These are phyloP conservation scores for Athelia psychrophila DNA, from an alignment of 1,284 basidiomycete species.

Conservation along the genomic window DNA sequence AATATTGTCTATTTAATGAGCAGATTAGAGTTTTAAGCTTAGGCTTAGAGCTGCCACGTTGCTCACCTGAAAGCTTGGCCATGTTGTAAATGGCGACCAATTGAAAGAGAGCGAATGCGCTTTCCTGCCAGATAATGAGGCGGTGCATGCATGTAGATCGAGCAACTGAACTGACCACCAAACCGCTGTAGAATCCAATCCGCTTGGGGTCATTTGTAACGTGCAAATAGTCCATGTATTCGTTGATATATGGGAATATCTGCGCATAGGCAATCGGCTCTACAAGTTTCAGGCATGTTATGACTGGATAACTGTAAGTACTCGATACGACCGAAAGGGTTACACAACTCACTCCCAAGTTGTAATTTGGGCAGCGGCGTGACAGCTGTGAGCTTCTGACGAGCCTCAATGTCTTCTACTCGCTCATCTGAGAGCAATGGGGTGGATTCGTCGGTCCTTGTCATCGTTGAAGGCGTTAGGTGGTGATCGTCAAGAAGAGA, in stretches of 20 bases:
- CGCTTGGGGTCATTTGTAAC: constrained; percentile 30
- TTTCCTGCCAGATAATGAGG: constrained; percentile 40
- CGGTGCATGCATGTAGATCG: background rate
- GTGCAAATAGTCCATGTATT: constrained; percentile 33
- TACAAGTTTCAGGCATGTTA: background rate
- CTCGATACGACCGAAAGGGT: too few relatives aligned
- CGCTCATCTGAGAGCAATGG: too few relatives aligned
- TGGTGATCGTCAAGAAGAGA: too few relatives aligned
- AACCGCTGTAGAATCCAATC: constrained; percentile 39
- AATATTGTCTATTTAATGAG: constrained; percentile 40
- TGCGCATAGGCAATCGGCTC: constrained; percentile 38
- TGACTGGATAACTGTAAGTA: too few relatives aligned
- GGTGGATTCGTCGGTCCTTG: too few relatives aligned
- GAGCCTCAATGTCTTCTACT: too few relatives aligned
- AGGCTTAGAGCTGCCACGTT: constrained; percentile 18
- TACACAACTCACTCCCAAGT: too few relatives aligned
- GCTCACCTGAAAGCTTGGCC: constrained; percentile 51
- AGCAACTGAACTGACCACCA: constrained; percentile 27
- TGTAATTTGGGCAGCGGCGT: too few relatives aligned
- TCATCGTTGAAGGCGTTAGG: too few relatives aligned
- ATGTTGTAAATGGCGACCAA: constrained; percentile 64
- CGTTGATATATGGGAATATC: constrained; percentile 37
- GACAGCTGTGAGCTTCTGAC: too few relatives aligned
- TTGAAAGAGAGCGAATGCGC: constrained; percentile 59
- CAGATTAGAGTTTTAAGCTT: background rate